Base-by-base conservation (phyloP, 805 yeast genomes). In the Saturnispora ahearnii region DNA sequence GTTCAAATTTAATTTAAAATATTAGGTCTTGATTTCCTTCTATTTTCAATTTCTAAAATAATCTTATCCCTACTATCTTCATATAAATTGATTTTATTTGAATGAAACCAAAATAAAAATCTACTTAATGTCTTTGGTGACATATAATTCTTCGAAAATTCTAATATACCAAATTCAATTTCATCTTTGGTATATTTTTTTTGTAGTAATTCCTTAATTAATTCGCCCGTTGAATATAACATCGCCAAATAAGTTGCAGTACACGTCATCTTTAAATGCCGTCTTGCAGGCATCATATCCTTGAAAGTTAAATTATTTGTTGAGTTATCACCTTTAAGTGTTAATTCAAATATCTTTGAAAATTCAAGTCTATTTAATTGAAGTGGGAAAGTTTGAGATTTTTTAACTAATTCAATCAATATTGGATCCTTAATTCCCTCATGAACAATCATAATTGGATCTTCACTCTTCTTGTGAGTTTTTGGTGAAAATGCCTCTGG, bases 261-360 rank as follows among this genome's bases (percentile, higher is more conserved):
- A 18, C 50, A 47, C 0, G 50, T 41, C 50, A 47, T 47, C 33
- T 47, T 47, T 12, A 47, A 41, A 29, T 33, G 43, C 28, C 50
- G 32, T 41, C 45, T 47, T 4, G 50, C 50, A 6, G 50, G 50
- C 50, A 47, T 47, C 50, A 47, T 47, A 18, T 47, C 50, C 18
- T 47, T 47, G n/a, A 47, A 47, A n/a, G 50, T 47, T 21, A 47
- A 32, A 21, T 36, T 10, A 28, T 47, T 47, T 12, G 50, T 47
- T 4, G 45, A 41, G 8, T 26, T 36, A 42, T 47, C 45, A 26
- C 50, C 50, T 21, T 47, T 47, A 2, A 47, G 24, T 28, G 50
- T 33, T 22, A 47, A 41, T 18, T 47, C 50, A 29, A 47, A 42
- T n/a, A 47, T 47, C 18, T 32, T 47, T n/a, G 42, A 31, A 36